phyloP scores from a whole-genome alignment of 148 eudicot genomes.

The Silene conica region DNA sequence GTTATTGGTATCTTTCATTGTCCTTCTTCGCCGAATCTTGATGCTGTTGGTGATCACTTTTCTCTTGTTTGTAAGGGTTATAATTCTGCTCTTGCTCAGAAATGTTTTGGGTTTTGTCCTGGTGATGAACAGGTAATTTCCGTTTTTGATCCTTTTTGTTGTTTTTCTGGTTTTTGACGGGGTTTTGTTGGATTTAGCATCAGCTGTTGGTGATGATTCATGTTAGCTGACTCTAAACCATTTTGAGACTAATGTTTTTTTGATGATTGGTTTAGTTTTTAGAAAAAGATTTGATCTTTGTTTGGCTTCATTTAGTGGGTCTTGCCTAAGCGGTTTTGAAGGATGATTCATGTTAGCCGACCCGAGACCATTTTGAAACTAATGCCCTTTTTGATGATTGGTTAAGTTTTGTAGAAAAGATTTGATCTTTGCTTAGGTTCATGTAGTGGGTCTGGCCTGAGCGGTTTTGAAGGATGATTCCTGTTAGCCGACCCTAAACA shows the following conservation, averaged over 20 bases:
- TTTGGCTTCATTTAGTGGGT: background rate
- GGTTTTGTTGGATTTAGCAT: too few species aligned
- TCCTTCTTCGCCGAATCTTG: constrained; percentile 69
- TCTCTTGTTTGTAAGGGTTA: constrained; percentile 48
- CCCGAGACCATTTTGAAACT: too few species aligned
- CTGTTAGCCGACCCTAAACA: too few species aligned
- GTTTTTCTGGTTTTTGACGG: background rate
- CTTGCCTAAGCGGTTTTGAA: too few species aligned
- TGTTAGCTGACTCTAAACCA: too few species aligned
- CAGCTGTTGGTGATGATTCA: too few species aligned
- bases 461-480: too few species aligned
- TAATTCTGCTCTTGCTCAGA: constrained; percentile 56
- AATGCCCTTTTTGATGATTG: too few species aligned
- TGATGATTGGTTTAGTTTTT: too few species aligned
- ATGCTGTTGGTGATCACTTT: constrained; percentile 46
- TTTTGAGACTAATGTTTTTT: too few species aligned
- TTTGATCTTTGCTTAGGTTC: background rate
- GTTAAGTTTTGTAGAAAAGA: background rate
- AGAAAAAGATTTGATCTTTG: background rate
- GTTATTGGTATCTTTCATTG: constrained; percentile 94
- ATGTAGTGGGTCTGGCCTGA: too few species aligned
- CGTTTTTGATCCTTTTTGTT: background rate
- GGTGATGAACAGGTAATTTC: constrained; percentile 69
- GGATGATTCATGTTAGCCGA: too few species aligned
- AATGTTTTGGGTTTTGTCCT: constrained; percentile 86